Percentiles rank a stretch among this genome's conserved stretches.
phyloP scores from a whole-genome alignment of 2,329 filamentous ascomycete genomes.

The Didymella glomerata region DNA sequence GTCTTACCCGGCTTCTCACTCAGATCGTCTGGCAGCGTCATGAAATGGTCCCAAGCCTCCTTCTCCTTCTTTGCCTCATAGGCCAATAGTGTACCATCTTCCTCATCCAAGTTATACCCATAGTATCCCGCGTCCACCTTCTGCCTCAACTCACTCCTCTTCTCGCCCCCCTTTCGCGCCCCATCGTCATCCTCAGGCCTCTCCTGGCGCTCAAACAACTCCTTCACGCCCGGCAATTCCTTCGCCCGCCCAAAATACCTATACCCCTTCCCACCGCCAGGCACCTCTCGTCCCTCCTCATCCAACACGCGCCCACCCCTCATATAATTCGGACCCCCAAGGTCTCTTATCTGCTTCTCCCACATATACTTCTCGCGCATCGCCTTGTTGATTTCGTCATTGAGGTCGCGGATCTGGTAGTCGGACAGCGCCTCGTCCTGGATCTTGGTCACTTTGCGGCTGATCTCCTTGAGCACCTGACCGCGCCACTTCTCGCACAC shows the following conservation, averaged over 20 bases:
- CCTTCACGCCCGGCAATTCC: constrained; percentile 93
- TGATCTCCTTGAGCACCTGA: constrained; percentile 96
- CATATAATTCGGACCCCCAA: constrained; percentile 99
- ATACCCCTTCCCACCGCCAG: constrained; percentile 84
- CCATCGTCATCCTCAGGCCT: constrained; percentile 57
- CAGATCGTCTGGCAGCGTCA: constrained; percentile 62
- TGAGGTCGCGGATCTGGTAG: constrained; percentile 96
- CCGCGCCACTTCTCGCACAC: constrained; percentile 97
- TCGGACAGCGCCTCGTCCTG: constrained; percentile 91
- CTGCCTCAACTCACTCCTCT: constrained; percentile 73
- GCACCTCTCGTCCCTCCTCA: constrained; percentile 64
- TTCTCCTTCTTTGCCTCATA: constrained; percentile 87
- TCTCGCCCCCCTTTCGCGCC: constrained; percentile 70
- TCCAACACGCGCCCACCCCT: constrained; percentile 66
- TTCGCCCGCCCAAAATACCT: constrained; percentile 83
- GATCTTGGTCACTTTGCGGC: constrained; percentile 94
- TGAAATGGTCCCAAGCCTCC: constrained; percentile 76
- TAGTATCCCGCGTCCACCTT: constrained; percentile 95
- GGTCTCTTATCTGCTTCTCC: constrained; percentile 94
- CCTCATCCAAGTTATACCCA: constrained; percentile 91
- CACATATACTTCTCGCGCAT: constrained; percentile 99
- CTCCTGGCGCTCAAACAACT: constrained; percentile 64
- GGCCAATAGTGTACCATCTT: constrained; percentile 79
- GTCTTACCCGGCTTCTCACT: constrained; percentile 34
- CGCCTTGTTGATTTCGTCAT: constrained; percentile 99